Percentiles rank a stretch among this genome's conserved stretches.
Conservation (phyloP, 179 eudicot species). For the Amaranthus tricolor region DNA sequence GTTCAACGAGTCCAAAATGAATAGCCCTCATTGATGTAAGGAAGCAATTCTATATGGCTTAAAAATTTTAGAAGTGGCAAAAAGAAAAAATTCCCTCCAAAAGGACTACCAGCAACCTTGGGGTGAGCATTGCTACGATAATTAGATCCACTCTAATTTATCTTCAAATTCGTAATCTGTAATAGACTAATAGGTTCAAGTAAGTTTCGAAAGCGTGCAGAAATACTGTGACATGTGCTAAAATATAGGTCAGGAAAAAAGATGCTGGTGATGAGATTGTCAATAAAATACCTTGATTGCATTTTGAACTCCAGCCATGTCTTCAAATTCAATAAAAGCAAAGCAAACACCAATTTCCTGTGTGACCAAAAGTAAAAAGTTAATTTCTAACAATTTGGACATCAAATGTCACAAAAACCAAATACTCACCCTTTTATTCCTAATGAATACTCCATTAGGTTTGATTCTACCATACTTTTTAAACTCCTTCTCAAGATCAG, state of each 20-base stretch:
- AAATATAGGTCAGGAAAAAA: not conserved
- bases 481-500: constrained; percentile 78
- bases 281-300: constrained; percentile 57
- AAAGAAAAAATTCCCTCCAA: too few relatives aligned
- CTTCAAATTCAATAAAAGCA: constrained; percentile 97
- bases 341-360: constrained; percentile 96
- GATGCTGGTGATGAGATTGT: not conserved
- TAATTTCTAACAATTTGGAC: not conserved
- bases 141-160: too few relatives aligned
- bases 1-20: too few relatives aligned
- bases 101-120: too few relatives aligned
- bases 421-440: constrained; percentile 51
- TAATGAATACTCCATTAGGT: constrained; percentile 74
- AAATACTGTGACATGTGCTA: too few relatives aligned
- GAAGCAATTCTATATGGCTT: too few relatives aligned
- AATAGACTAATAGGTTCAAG: too few relatives aligned
- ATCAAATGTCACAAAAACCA: not conserved
- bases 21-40: too few relatives aligned
- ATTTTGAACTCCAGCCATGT: constrained; percentile 64
- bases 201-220: too few relatives aligned
- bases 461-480: constrained; percentile 73
- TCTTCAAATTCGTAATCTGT: too few relatives aligned
- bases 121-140: too few relatives aligned
- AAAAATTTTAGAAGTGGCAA: too few relatives aligned
- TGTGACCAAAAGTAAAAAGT: constrained; percentile 12